Percentiles rank a stretch among this genome's conserved stretches.
Conservation (phyloP, 495 filamentous ascomycete species). For the Xylaria scruposa region DNA sequence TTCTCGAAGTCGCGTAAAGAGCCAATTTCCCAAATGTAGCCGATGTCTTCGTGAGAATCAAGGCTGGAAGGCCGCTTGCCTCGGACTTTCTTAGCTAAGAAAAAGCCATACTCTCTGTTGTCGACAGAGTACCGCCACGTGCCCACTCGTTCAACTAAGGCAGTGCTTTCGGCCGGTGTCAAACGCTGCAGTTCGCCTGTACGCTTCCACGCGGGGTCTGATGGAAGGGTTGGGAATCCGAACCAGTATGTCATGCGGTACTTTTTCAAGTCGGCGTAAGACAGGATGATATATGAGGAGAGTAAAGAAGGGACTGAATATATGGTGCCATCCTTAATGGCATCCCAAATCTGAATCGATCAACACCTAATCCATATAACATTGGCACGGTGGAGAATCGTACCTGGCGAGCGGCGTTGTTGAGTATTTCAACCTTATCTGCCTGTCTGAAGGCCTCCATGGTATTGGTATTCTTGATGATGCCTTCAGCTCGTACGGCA, state of each 20-base stretch:
- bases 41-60: slow-evolving; percentile 49
- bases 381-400: slow-evolving; percentile 33
- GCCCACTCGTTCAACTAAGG: slow-evolving; percentile 77
- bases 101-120: slow-evolving; percentile 87
- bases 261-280: slow-evolving; percentile 96
- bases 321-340: slow-evolving; percentile 93
- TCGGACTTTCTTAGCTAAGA: slow-evolving; percentile 79
- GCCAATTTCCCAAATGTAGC: slow-evolving; percentile 76
- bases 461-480: slow-evolving; percentile 95
- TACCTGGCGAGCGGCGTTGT: slow-evolving; percentile 77
- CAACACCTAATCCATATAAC: slow-evolving; percentile 11
- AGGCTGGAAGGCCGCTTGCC: slow-evolving; percentile 26
- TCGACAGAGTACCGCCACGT: slow-evolving; percentile 86
- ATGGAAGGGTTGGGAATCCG: slow-evolving; percentile 90
- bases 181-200: slow-evolving; percentile 58
- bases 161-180: slow-evolving; percentile 68
- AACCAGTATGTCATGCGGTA: slow-evolving; percentile 96
- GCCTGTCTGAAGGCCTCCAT: slow-evolving; percentile 86
- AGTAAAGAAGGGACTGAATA: slow-evolving; percentile 92
- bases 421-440: slow-evolving; percentile 74
- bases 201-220: slow-evolving; percentile 78
- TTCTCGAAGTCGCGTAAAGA: slow-evolving; percentile 78
- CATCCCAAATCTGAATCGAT: slow-evolving; percentile 84
- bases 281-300: slow-evolving; percentile 83
- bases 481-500: slow-evolving; percentile 84